Base-by-base conservation (phyloP, 306 rosid genomes). In the Fragaria vesca region DNA sequence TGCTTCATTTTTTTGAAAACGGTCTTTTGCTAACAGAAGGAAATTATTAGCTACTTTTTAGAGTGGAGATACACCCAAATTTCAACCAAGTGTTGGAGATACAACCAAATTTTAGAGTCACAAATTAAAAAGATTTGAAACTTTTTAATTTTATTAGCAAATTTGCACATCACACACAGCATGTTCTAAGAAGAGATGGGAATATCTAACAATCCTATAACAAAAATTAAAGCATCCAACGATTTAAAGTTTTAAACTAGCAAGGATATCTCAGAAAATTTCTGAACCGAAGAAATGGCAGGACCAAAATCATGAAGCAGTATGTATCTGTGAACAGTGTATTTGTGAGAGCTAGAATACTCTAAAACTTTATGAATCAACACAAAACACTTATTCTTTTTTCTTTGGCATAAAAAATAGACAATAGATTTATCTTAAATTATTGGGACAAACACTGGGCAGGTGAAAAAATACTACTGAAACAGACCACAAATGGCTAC, bases 401-500 rank as follows among this genome's bases (percentile, higher is more conserved):
- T 18, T 34, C 69, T 16, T 4, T 8, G 20, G 26, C 15, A 51
- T n/a, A 34, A 65, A 61, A 78, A 36, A 65, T 34, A 65, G 26
- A 63, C 13, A n/a, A 30, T 36, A 46, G 61, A 47, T 40, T 45
- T 46, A 38, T 16, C 24, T 72, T 52, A 18, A 8, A 72, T 78
- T 58, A 73, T 68, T 67, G 15, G 20, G 73, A 46, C 75, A 69
- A 32, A 65, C 73, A 34, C 45, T 7, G 34, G 4, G 52, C 57
- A 62, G 50, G 11, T 40, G 38, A 42, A 42, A 71, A 26, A 63
- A 47, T 63, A 83, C 32, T 66, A 74, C 69, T 50, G 55, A 75
- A 87, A 73, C 62, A 65, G 58, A 57, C 45, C 50, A 34, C 57
- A 76, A 20, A 52, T 30, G 87, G 71, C 77, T 85, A 83, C 55